phyloP scores from a whole-genome alignment of 345 rosid species.

The Chamaenerion angustifolium region DNA sequence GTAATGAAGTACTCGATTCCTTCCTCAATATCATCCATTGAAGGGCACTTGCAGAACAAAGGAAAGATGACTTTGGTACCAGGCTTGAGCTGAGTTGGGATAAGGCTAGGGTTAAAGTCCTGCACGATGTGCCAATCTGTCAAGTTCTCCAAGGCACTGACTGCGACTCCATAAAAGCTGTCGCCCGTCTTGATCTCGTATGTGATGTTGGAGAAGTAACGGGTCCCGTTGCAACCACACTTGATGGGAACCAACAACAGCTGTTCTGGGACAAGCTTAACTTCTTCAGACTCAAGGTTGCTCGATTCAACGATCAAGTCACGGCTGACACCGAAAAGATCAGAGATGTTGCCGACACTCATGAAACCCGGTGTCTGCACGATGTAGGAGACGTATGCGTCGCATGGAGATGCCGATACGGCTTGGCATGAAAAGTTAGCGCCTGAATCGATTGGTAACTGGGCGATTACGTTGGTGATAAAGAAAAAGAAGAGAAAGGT shows the following conservation, averaged over 20 bases:
- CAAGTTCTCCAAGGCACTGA: constrained; percentile 28
- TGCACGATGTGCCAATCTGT: constrained; percentile 30
- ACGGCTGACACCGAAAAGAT: constrained; percentile 28
- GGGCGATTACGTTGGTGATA: constrained; percentile 12
- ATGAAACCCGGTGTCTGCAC: constrained; percentile 27
- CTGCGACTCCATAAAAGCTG: constrained; percentile 32
- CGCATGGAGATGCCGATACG: constrained; percentile 17
- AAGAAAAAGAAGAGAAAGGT: constrained; percentile 12
- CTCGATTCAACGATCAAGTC: constrained; percentile 25
- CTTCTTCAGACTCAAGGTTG: constrained; percentile 34
- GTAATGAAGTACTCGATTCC: constrained; percentile 29
- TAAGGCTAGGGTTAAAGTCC: constrained; percentile 22
- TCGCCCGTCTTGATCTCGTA: constrained; percentile 39
- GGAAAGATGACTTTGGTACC: constrained; percentile 35
- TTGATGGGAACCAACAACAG: constrained; percentile 38
- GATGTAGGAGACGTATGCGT: constrained; percentile 26
- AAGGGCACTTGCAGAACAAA: constrained; percentile 52
- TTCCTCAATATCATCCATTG: constrained; percentile 12
- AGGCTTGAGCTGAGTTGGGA: constrained; percentile 20
- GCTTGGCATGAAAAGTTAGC: constrained; percentile 26
- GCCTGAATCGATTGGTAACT: constrained; percentile 10
- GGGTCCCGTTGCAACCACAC: constrained; percentile 36
- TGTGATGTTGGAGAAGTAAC: constrained; percentile 34
- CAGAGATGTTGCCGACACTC: constrained; percentile 34
- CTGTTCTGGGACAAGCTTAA: constrained; percentile 27